Conservation (phyloP, 306 rosid genomes). For the Sesbania bispinosa region DNA sequence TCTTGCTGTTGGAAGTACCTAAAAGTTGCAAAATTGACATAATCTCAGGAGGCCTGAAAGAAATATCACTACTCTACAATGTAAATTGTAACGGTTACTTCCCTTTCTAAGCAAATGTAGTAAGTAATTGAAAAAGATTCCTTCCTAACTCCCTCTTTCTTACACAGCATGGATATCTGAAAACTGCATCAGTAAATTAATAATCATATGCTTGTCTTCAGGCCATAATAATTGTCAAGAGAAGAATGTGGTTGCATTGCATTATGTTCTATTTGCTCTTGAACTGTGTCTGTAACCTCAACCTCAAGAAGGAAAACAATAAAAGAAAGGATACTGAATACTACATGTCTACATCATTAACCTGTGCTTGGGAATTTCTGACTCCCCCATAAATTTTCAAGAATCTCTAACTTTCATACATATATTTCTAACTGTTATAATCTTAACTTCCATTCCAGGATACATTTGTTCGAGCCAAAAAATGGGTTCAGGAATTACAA, state of each 20-base stretch:
- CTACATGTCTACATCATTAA: neutral
- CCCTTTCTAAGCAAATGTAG: too few species aligned
- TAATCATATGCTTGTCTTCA: neutral
- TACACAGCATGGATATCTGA: too few species aligned
- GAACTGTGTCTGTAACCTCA: neutral
- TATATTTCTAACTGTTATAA: neutral
- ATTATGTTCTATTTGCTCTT: neutral
- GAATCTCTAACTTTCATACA: neutral
- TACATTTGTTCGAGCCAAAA: conserved; percentile 77
- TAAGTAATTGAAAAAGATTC: too few species aligned
- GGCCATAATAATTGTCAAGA: neutral
- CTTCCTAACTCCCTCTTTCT: too few species aligned
- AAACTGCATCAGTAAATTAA: too few species aligned
- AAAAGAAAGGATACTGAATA: neutral
- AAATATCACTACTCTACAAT: too few species aligned
- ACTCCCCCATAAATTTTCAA: neutral
- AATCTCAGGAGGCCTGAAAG: too few species aligned
- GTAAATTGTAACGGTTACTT: too few species aligned
- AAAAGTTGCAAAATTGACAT: too few species aligned
- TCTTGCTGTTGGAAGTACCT: too few species aligned
- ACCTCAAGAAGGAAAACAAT: neutral
- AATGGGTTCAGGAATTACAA: conserved; percentile 87
- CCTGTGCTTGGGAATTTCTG: neutral
- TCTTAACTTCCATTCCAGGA: conserved; percentile 43
- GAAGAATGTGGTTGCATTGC: neutral